Conservation (phyloP, 2,329 filamentous ascomycete species). For the Aspergillus amoenus region DNA sequence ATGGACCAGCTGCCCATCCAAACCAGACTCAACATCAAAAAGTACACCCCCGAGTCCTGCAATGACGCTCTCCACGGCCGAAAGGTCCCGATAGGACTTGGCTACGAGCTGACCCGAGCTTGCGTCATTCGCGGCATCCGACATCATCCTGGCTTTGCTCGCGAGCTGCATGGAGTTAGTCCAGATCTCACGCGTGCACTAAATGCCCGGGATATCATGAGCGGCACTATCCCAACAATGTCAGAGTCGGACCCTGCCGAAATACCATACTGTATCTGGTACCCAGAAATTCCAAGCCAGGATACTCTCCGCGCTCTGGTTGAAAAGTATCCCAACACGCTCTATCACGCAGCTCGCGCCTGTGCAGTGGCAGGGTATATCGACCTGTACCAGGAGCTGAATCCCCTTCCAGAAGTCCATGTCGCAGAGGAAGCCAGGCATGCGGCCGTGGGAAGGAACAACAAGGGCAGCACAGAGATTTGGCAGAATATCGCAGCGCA, state of each 20-base stretch:
- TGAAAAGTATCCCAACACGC: slow-evolving; percentile 24
- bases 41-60: too few species aligned
- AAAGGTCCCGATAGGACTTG: too few species aligned
- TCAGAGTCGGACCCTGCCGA: background rate
- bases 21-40: too few species aligned
- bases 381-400: slow-evolving; percentile 19
- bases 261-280: slow-evolving; percentile 9
- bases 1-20: too few species aligned
- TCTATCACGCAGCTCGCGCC: slow-evolving; percentile 27
- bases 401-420: slow-evolving; percentile 18
- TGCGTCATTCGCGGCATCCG: background rate
- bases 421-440: slow-evolving; percentile 20
- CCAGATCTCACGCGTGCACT: background rate
- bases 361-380: slow-evolving; percentile 22
- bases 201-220: slow-evolving; percentile 9
- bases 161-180: background rate
- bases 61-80: too few species aligned
- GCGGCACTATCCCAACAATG: background rate
- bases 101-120: too few species aligned
- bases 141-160: background rate
- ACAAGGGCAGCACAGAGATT: slow-evolving; percentile 12
- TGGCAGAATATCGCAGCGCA: slow-evolving; percentile 15
- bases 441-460: background rate
- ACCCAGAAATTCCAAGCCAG: slow-evolving; percentile 36
- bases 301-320: slow-evolving; percentile 38